Conservation (phyloP, 108 stramenopile genomes). For the Seminavis robusta region DNA sequence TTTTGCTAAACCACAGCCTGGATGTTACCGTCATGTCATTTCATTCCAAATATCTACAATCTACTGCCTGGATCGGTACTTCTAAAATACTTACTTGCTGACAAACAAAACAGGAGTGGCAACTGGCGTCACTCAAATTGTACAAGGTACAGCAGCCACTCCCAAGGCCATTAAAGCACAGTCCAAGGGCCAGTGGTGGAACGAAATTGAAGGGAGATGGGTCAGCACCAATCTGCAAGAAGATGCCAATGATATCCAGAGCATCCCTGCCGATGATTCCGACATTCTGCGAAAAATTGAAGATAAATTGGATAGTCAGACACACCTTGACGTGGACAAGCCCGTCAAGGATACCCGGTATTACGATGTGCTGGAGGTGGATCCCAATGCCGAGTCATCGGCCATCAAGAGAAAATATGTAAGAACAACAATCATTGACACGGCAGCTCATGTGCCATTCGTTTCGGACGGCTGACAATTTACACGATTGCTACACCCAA, state of each 20-base stretch:
- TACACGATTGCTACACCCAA: too few relatives aligned
- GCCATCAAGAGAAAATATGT: constrained; percentile 91
- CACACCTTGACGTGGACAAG: constrained; percentile 15
- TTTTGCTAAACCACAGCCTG: too few relatives aligned
- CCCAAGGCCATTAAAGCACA: constrained; percentile 56
- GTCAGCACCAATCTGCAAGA: constrained; percentile 11
- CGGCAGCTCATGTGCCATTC: too few relatives aligned
- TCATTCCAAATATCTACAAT: too few relatives aligned
- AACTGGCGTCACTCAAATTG: constrained; percentile 47
- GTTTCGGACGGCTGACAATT: too few relatives aligned
- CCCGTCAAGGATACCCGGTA: constrained; percentile 62
- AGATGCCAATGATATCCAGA: constrained; percentile 3
- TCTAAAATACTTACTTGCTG: too few relatives aligned
- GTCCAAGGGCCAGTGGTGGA: constrained; percentile 58
- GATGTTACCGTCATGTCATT: too few relatives aligned
- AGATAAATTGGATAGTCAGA: neutral
- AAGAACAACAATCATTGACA: too few relatives aligned
- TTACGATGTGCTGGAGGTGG: constrained; percentile 76
- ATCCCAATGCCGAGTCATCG: constrained; percentile 57
- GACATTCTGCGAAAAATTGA: constrained; percentile 7
- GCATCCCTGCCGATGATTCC: constrained; percentile 10
- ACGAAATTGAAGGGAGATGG: constrained; percentile 43
- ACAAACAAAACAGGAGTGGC: too few relatives aligned
- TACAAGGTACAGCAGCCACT: constrained; percentile 43
- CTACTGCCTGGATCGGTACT: too few relatives aligned